Evolutionary conservation across 768 basidiomycete species (phyloP), one percentile per base, ranked within the genome.

Genomic region (Lactarius sp.): DNA sequence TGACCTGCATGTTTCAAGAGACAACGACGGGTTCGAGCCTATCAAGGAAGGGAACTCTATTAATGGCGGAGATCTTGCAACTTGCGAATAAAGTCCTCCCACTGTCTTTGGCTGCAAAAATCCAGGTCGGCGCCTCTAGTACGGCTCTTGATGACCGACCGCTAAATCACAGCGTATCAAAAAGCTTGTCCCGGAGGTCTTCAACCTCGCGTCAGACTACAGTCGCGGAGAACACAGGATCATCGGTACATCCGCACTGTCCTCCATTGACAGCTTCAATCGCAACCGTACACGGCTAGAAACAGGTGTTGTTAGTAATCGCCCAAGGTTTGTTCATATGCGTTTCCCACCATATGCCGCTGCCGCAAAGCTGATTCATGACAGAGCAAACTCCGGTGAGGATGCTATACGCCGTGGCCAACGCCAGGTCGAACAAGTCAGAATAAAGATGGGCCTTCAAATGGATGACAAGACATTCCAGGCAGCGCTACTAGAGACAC

Each of bases 381-480:
- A 36, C 63, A 88, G 88, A 71, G 89, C 88, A 6, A 91, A 88
- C 69, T 91, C 86, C 36, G 79, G 89, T 1, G 92, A 95, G 70
- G 96, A 98, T 70, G 83, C 90, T 2, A 82, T 95, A 37, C 84
- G 90, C 36, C 82, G 94, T 52, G 91, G 91, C 13, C 95, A 97
- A 74, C 81, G 91, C 64, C 92, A 94, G 69, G 88, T 95, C 2
- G 93, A 97, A 69, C 90, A 94, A 69, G 87, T 84, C 31, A 94
- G 92, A 74, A 79, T 97, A 59, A 92, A 94, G 72, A 82, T 90
- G 71, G 90, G 88, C 64, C 85, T 97, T 83, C 90, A 93, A 75
- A 92, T 98, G 85, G 97, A 99, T 72, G 97, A 98, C 73, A 87
- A 82, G 72, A 83, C 88, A 4, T 99, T 98, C 75, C 92, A 95